Evolutionary conservation across 176 grass and related monocot species (phyloP), one percentile per base, ranked within the genome.

Genomic region (Phragmites australis): DNA sequence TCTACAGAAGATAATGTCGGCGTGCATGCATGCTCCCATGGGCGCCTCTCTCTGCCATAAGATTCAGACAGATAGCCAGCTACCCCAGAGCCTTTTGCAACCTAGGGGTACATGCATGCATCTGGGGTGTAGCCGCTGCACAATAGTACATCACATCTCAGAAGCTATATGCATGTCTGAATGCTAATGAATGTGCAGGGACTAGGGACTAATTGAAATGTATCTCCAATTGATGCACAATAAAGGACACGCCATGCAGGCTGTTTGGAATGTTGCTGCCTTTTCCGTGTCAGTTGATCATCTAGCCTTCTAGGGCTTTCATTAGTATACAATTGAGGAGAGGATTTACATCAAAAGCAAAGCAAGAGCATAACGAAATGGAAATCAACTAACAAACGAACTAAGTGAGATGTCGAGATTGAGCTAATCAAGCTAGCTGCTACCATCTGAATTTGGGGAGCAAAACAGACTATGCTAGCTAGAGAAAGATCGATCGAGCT

Each of bases 291-390:
- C 75, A 80, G 78, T 65, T 55, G 46, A 76, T 76, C 47, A 27
- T 53, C 53, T 49, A 81, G 54, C 56, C 62, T 61, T 66, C 72
- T 60, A 78, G 57, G 77, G 65, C 82, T 81, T 59, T 23, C 18
- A 84, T 76, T 37, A 51, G 70, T 85, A 69, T 85, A 82, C 73
- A 60, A 3, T 72, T 66, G 34, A 65, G 7, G 54, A 65, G 75
- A 56, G 78, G 78, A 86, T 89, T 78, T 86, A 90, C 88, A 86
- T 66, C 58, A 32, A 42, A 60, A 75, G 45, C 68, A 70, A 46
- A 54, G 70, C 75, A 56, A 81, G 49, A 80, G 66, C 75, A 65
- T 29, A 65, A 44, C 42, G 31, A 54, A 79, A 79, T 19, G 21
- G 32, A 57, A 79, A 85, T 82, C 27, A 67, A 72, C 65, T 34